Evolutionary conservation across 441 rosid species (phyloP).

Genomic region (Corymbia citriodora): DNA sequence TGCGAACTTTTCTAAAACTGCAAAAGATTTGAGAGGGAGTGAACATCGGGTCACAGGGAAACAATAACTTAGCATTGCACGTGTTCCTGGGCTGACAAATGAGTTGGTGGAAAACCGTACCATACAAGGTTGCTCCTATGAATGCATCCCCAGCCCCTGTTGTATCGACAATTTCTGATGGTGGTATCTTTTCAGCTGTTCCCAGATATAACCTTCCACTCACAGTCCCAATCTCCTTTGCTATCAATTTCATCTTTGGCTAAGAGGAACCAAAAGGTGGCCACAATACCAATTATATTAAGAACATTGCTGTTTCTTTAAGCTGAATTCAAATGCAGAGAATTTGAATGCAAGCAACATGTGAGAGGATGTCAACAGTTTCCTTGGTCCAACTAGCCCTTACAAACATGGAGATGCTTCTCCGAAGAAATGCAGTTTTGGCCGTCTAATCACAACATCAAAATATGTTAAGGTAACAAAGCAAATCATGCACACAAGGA

Average conservation of each 20-base stretch:
- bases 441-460: not conserved
- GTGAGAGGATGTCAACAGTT: not conserved
- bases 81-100: not conserved
- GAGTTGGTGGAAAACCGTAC: not conserved
- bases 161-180: constrained; percentile 70
- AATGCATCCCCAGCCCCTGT: constrained; percentile 77
- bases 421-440: not conserved
- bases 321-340: not conserved
- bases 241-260: constrained; percentile 38
- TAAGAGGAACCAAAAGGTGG: constrained; percentile 12
- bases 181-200: constrained; percentile 77
- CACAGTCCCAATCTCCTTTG: constrained; percentile 56
- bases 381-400: not conserved
- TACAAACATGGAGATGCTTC: not conserved
- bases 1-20: not conserved
- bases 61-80: not conserved
- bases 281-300: not conserved
- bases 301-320: not conserved
- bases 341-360: not conserved
- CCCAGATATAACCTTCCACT: constrained; percentile 62
- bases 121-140: not conserved
- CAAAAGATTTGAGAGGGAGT: not conserved
- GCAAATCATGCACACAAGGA: not conserved
- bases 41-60: not conserved
- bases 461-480: not conserved